Percentiles rank a stretch among this genome's conserved stretches.
Conservation (phyloP, 2,329 filamentous ascomycete species). For the Rugonectria rugulosa region DNA sequence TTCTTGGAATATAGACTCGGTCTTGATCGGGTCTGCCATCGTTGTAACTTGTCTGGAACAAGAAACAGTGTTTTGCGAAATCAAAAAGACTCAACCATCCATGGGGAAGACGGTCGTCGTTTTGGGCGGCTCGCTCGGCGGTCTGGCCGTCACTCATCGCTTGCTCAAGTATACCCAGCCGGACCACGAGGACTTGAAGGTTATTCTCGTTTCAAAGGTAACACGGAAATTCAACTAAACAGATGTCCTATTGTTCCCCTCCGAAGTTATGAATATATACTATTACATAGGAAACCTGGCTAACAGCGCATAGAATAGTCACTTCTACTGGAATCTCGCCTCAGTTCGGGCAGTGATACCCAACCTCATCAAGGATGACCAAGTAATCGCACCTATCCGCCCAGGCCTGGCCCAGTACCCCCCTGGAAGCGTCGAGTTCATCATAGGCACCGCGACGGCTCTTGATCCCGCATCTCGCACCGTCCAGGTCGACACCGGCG, state of each 20-base stretch:
- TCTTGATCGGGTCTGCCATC: background rate
- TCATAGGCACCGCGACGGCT: conserved; percentile 57
- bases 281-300: background rate
- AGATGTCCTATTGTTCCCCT: background rate
- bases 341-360: conserved; percentile 64
- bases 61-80: background rate
- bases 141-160: conserved; percentile 61
- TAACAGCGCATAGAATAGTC: conserved; percentile 53
- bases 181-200: conserved; percentile 55
- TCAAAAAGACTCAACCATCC: background rate
- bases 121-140: conserved; percentile 62
- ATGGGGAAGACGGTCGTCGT: conserved; percentile 63
- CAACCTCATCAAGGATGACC: conserved; percentile 55
- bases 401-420: conserved; percentile 60
- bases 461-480: conserved; percentile 50
- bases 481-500: conserved; percentile 48
- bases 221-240: conserved; percentile 11
- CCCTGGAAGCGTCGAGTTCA: conserved; percentile 56
- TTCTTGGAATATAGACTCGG: background rate
- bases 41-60: background rate
- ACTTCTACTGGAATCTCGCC: conserved; percentile 67
- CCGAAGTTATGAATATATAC: background rate
- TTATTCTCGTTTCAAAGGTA: conserved; percentile 65
- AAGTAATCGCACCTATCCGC: conserved; percentile 59
- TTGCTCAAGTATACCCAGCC: conserved; percentile 61